Evolutionary conservation across 2,329 filamentous ascomycete genomes (phyloP).

Genomic region (Exophiala mesophila): DNA sequence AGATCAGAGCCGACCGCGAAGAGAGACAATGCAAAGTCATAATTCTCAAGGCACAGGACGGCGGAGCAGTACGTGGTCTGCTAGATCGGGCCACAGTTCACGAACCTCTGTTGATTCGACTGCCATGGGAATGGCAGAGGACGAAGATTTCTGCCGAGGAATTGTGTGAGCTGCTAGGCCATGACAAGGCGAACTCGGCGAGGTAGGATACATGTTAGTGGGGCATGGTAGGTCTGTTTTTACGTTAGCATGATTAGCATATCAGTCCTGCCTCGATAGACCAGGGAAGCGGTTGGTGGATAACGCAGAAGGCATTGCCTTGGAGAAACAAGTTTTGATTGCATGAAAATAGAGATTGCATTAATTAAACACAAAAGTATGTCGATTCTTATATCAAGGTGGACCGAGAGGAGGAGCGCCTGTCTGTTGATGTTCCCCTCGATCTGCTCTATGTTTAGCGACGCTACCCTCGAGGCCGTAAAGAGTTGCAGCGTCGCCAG

Average conservation of each 20-base stretch:
- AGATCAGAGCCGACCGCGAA: background rate
- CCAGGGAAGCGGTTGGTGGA: background rate
- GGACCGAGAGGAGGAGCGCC: conserved; percentile 8
- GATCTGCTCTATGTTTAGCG: conserved; percentile 28
- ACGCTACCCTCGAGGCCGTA: conserved; percentile 39
- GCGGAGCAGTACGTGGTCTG: background rate
- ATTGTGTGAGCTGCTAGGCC: conserved; percentile 7
- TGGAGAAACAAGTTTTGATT: too few relatives aligned
- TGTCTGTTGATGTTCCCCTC: conserved; percentile 10
- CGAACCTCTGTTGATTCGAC: conserved; percentile 1
- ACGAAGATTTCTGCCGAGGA: conserved; percentile 7
- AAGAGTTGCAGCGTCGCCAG: conserved; percentile 32
- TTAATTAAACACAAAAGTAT: background rate
- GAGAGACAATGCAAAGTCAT: background rate
- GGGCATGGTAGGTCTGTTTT: too few relatives aligned
- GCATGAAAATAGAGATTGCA: too few relatives aligned
- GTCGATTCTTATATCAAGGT: conserved; percentile 2
- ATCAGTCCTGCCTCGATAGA: too few relatives aligned
- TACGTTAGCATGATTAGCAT: too few relatives aligned
- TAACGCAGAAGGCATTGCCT: too few relatives aligned
- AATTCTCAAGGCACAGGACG: background rate
- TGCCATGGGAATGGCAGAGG: conserved; percentile 5
- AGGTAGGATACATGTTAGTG: too few relatives aligned
- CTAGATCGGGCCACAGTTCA: background rate
- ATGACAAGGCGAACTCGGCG: too few relatives aligned